Base-by-base conservation (phyloP, 768 basidiomycete species). In the Suillus variegatus region DNA sequence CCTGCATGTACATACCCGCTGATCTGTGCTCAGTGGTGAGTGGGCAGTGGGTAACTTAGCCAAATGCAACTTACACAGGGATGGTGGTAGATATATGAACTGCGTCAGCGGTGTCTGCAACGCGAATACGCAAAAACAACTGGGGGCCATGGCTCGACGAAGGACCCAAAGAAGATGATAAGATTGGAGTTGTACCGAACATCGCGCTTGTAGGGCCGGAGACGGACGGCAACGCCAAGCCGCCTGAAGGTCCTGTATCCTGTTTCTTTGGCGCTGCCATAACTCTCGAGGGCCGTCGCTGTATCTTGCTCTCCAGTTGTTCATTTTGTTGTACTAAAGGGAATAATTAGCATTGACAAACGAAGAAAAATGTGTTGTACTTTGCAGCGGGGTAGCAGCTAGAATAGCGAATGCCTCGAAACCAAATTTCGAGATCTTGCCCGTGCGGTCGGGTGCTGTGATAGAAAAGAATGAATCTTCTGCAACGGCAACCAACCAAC, bases 1-100 rank as follows among this genome's bases (percentile, higher is more conserved):
- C 97, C 70, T 96, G 95, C 87, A 98, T 91, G 75, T 99, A 99
- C 90, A 95, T 97, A 10, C 93, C 94, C 16, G 93, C 88, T 10
- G 94, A 88, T 6, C 91, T 93, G 71, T 47, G 20, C 18, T 44
- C 20, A 36, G 18, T 36, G 6, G 36, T 56, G 44, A 12, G 66
- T 0, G 22, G 38, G 40, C 32, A 58, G 56, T 66, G 58, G 4
- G 54, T 22, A 38, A 43, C 51, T 47, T 2, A 40, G 47, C 35
- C 38, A 10, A 32, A 12, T 0, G 6, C 40, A n/a, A 81, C 93
- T 63, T 84, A 97, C 93, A 94, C 95, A 44, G 90, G 90, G 70
- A 97, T 93, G 0, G 95, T 96, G 0, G 94, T 96, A 0, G 88
- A 93, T 57, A 94, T 88, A 65, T 95, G 94, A 2, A 92, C 90